A percentile compares a stretch with the other conserved stretches of the same genome.
Evolutionary conservation across 805 yeast species (phyloP).

Genomic region (Pichia pseudocactophila): DNA sequence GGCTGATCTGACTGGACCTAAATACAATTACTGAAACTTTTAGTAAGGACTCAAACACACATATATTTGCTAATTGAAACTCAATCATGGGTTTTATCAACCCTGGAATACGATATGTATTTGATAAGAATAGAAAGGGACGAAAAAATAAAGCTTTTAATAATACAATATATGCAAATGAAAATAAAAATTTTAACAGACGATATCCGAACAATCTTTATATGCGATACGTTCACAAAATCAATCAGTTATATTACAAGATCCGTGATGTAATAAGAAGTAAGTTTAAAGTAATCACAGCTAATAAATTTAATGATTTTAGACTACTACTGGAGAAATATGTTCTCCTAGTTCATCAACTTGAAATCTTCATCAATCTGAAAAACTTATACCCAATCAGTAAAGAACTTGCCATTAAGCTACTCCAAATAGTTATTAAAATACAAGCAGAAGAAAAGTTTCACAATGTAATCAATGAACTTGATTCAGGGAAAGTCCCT

Average conservation of each 20-base stretch:
- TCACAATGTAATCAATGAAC: background rate
- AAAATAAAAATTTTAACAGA: constrained; percentile 5
- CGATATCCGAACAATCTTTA: constrained; percentile 5
- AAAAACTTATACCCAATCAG: constrained; percentile 3
- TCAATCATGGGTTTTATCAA: constrained; percentile 9
- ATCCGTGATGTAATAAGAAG: background rate
- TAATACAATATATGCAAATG: constrained; percentile 2
- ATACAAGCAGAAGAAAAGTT: constrained; percentile 1
- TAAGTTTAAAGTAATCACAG: too few relatives aligned
- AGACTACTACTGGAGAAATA: constrained; percentile 5
- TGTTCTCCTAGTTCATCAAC: constrained; percentile 5
- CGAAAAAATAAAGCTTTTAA: constrained; percentile 1
- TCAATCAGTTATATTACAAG: background rate
- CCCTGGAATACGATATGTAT: constrained; percentile 7
- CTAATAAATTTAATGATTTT: background rate
- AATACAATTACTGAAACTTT: too few relatives aligned
- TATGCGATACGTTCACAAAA: background rate
- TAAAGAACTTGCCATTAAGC: constrained; percentile 2
- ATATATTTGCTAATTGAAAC: background rate
- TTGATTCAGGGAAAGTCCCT: background rate
- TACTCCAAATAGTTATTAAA: background rate
- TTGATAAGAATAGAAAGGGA: constrained; percentile 3
- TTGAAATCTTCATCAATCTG: constrained; percentile 2
- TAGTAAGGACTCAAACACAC: too few relatives aligned
- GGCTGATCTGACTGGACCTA: too few relatives aligned